Conservation (phyloP, 805 yeast genomes). For the Cyberlindnera misumaiensis region DNA sequence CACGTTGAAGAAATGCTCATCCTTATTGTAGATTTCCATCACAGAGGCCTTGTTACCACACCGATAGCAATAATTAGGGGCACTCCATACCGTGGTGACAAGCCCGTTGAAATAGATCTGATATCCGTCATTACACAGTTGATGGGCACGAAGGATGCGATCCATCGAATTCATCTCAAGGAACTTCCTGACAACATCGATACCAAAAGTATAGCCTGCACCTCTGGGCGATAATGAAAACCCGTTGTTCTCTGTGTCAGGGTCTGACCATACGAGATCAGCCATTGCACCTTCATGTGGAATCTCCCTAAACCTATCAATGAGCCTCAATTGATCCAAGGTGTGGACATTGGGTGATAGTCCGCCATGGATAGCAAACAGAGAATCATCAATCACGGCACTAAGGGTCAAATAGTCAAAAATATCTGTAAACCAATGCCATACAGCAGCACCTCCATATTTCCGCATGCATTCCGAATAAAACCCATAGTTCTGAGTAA, state of each 20-base stretch:
- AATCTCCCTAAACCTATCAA: conserved; percentile 88
- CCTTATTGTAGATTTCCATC: conserved; percentile 71
- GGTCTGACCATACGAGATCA: conserved; percentile 97
- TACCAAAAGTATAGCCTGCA: conserved; percentile 95
- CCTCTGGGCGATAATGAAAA: conserved; percentile 92
- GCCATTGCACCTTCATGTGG: conserved; percentile 99
- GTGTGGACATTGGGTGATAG: conserved; percentile 92
- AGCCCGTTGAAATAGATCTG: conserved; percentile 87
- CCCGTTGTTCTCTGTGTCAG: conserved; percentile 73
- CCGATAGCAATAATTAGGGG: conserved; percentile 95
- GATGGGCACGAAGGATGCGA: conserved; percentile 90
- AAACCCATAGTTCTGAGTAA: conserved; percentile 95
- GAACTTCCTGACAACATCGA: conserved; percentile 84
- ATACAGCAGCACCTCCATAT: conserved; percentile 73
- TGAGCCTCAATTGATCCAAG: conserved; percentile 81
- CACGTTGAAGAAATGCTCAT: conserved; percentile 74
- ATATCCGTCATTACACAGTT: conserved; percentile 92
- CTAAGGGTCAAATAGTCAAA: conserved; percentile 87
- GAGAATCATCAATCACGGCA: conserved; percentile 82
- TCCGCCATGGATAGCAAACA: conserved; percentile 97
- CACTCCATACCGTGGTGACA: conserved; percentile 96
- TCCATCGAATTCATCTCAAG: conserved; percentile 68
- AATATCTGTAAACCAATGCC: conserved; percentile 86
- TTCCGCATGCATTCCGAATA: conserved; percentile 90
- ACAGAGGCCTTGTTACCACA: conserved; percentile 98